A percentile compares a stretch with the other conserved stretches of the same genome.
Conservation (phyloP, 2,329 filamentous ascomycete genomes). For the Diaporthe capsici region DNA sequence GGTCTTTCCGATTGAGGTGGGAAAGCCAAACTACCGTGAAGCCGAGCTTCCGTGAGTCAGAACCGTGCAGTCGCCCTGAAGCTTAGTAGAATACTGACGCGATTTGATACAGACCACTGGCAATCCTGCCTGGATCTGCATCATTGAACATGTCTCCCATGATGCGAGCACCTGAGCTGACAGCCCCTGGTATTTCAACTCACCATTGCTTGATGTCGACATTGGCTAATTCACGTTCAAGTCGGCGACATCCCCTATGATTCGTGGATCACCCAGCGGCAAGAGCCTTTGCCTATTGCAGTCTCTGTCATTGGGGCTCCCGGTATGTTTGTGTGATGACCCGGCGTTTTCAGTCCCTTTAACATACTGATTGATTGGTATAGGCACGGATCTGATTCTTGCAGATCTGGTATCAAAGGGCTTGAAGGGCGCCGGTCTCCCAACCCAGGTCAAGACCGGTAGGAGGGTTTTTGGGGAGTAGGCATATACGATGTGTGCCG, state of each 20-base stretch:
- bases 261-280: background rate
- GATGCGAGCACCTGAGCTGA: background rate
- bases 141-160: conserved; percentile 16
- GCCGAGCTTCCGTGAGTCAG: background rate
- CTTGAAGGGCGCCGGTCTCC: conserved; percentile 8
- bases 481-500: background rate
- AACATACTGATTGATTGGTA: background rate
- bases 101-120: background rate
- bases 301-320: conserved; percentile 15
- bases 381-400: conserved; percentile 3
- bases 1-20: conserved; percentile 8
- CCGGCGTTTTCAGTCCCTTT: no score
- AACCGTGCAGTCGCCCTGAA: background rate
- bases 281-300: background rate
- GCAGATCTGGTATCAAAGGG: background rate
- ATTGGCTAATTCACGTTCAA: background rate
- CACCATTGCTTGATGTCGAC: background rate
- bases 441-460: conserved; percentile 7
- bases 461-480: background rate
- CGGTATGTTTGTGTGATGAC: background rate
- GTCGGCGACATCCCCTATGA: background rate
- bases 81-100: background rate
- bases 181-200: background rate
- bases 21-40: conserved; percentile 13
- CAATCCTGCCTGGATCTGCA: background rate